These are phyloP conservation scores for Smallanthus sonchifolius DNA, from an alignment of 129 eudicot species.

Conservation along the genomic window DNA sequence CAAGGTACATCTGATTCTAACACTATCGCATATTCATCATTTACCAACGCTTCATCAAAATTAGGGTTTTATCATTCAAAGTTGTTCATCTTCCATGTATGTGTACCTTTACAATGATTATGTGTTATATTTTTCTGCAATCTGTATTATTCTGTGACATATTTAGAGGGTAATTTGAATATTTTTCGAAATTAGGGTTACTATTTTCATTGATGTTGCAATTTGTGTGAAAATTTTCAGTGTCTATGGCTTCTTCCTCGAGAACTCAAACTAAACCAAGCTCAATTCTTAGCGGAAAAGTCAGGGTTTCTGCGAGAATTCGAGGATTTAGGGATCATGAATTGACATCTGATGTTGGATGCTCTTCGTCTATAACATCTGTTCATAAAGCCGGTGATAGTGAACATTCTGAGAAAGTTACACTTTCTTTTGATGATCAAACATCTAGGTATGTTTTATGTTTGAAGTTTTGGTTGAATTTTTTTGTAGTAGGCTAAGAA, in stretches of 20 bases:
- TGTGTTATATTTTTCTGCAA: neutral
- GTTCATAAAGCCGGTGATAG: conserved; percentile 29
- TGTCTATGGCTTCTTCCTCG: conserved; percentile 23
- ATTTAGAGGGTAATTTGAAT: neutral
- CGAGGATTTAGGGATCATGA: conserved; percentile 51
- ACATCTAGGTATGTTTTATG: conserved; percentile 37
- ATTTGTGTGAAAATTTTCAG: conserved; percentile 8
- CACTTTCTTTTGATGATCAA: conserved; percentile 46
- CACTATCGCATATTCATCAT: neutral
- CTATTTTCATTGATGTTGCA: neutral
- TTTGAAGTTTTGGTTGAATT: neutral
- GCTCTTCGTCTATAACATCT: conserved; percentile 41
- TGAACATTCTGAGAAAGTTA: conserved; percentile 29
- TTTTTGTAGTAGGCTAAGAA: neutral
- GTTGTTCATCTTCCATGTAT: neutral
- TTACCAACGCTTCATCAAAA: neutral
- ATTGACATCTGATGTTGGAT: conserved; percentile 18
- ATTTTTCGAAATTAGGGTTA: neutral
- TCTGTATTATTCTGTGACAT: neutral
- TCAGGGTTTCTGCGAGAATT: conserved; percentile 60
- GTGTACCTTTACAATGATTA: neutral
- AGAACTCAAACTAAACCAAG: conserved; percentile 15
- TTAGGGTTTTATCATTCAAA: neutral
- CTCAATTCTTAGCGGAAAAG: conserved; percentile 34
- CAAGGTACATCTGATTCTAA: neutral